Conservation (phyloP, 1,139 yeast genomes). For the Hansenula lynferdii region DNA sequence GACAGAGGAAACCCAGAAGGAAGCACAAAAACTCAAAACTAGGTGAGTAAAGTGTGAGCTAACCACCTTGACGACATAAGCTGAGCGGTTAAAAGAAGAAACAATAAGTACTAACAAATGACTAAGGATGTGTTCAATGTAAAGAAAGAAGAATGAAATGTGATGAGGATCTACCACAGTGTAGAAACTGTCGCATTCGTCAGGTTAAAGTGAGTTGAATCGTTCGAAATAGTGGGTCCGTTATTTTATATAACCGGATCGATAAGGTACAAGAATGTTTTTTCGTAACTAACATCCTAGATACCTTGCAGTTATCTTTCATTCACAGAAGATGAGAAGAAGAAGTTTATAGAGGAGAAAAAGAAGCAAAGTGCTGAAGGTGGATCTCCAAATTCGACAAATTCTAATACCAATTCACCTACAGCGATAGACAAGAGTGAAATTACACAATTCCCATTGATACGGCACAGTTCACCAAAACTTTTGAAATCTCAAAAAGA, state of each 20-base stretch:
- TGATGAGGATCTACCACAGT: slow-evolving; percentile 20
- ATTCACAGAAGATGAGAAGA: slow-evolving; percentile 15
- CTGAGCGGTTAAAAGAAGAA: slow-evolving; percentile 3
- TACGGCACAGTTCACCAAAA: slow-evolving; percentile 9
- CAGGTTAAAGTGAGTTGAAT: slow-evolving; percentile 14
- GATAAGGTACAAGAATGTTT: too few relatives aligned
- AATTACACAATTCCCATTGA: background rate
- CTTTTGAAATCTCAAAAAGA: slow-evolving; percentile 10
- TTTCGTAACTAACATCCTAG: slow-evolving; percentile 2
- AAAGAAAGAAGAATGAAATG: slow-evolving; percentile 24
- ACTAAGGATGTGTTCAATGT: slow-evolving; percentile 22
- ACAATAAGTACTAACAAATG: background rate
- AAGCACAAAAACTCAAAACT: slow-evolving; percentile 23
- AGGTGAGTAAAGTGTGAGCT: slow-evolving; percentile 10
- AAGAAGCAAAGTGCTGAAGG: slow-evolving; percentile 1
- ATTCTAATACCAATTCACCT: background rate
- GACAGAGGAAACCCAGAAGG: slow-evolving; percentile 15
- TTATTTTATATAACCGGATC: too few relatives aligned
- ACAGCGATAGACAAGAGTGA: background rate
- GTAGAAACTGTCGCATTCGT: slow-evolving; percentile 20
- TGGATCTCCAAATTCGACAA: too few relatives aligned
- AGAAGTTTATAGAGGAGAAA: slow-evolving; percentile 10
- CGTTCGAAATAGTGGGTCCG: too few relatives aligned
- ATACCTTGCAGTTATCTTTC: slow-evolving; percentile 20
- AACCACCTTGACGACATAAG: background rate